Base-by-base conservation (phyloP, 352 stramenopile species). In the Pythium rhizo-oryzae region DNA sequence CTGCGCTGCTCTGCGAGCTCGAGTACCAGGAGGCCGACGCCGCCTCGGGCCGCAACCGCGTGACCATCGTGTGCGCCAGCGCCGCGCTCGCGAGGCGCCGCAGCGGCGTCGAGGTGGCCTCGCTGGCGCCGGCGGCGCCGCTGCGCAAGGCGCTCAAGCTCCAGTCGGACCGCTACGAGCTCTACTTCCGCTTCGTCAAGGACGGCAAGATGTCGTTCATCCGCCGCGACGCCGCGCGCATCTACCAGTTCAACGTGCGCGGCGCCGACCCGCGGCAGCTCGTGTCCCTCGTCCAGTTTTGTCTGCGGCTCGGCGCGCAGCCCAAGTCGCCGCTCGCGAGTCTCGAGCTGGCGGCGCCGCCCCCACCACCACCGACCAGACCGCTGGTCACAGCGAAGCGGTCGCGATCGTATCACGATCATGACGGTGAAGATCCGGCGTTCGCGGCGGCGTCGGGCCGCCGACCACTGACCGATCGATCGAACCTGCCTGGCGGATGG, bases 161-260 rank as follows among this genome's bases (percentile, higher is more conserved):
- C 35, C 70, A 76, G 57, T 54, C 19, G 8, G 53, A 82, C 65
- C 71, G 70, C 53, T 78, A 84, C 65, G 83, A 91, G 64, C 69
- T 92, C 24, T 93, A 92, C 70, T 93, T 83, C 56, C 89, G 85
- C 37, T 84, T 87, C 41, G 54, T 82, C 30, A 43, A 63, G 8
- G 72, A 85, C 28, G 85, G 85, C 58, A 93, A 91, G 47, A 65
- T 89, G 19, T 79, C 83, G 13, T 83, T 93, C 61, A 88, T 91
- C 66, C 67, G 74, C 52, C 83, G 85, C 8, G 80, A 89, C 16
- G 39, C 62, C 4, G 68, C 69, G 19, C 74, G 72, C 15, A 77
- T 86, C 11, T 80, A 80, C 13, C 85, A 93, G 75, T 93, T 80
- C 65, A 93, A 93, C 56, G 47, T 91, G 15, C 80, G 75, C 19